Percentiles rank a stretch among this genome's conserved stretches.
These are phyloP conservation scores for Artomyces pyxidatus DNA, from an alignment of 768 basidiomycete species.

Conservation along the genomic window DNA sequence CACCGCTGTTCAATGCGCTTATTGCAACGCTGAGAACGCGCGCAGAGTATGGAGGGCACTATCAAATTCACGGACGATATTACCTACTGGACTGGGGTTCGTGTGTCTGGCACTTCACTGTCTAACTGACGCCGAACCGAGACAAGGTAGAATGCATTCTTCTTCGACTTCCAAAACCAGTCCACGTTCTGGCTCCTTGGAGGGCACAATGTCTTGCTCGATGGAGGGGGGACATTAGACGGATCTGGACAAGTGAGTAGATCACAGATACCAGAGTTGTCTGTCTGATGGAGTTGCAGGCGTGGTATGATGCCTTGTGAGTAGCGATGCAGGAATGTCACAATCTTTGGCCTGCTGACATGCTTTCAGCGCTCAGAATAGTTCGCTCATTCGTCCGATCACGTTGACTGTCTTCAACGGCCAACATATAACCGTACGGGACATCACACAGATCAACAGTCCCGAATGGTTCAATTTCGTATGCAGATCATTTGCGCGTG, in stretches of 20 bases:
- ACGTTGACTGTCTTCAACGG: slow-evolving; percentile 48
- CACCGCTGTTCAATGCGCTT: too few relatives aligned
- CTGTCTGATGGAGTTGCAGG: slow-evolving; percentile 21
- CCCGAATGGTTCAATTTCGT: slow-evolving; percentile 50
- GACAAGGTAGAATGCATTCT: slow-evolving; percentile 45
- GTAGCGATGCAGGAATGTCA: too few relatives aligned
- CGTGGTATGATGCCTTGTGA: slow-evolving; percentile 49
- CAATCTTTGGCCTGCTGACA: too few relatives aligned
- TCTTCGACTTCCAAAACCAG: slow-evolving; percentile 45
- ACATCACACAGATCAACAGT: slow-evolving; percentile 40
- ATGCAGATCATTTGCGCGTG: slow-evolving; percentile 1
- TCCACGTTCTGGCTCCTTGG: slow-evolving; percentile 49
- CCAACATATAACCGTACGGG: slow-evolving; percentile 35
- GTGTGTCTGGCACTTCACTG: too few relatives aligned
- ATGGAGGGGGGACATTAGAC: slow-evolving; percentile 59
- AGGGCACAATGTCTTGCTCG: slow-evolving; percentile 37
- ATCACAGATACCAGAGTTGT: neutral
- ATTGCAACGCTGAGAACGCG: too few relatives aligned
- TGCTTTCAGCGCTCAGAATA: slow-evolving; percentile 32
- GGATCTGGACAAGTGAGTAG: slow-evolving; percentile 50
- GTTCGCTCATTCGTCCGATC: slow-evolving; percentile 43
- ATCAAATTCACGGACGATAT: slow-evolving; percentile 43
- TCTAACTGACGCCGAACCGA: too few relatives aligned
- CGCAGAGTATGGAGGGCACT: slow-evolving; percentile 42
- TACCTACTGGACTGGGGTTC: slow-evolving; percentile 44